These are phyloP conservation scores for Penicillium crustosum DNA, from an alignment of 2,329 filamentous ascomycete genomes.

Conservation along the genomic window DNA sequence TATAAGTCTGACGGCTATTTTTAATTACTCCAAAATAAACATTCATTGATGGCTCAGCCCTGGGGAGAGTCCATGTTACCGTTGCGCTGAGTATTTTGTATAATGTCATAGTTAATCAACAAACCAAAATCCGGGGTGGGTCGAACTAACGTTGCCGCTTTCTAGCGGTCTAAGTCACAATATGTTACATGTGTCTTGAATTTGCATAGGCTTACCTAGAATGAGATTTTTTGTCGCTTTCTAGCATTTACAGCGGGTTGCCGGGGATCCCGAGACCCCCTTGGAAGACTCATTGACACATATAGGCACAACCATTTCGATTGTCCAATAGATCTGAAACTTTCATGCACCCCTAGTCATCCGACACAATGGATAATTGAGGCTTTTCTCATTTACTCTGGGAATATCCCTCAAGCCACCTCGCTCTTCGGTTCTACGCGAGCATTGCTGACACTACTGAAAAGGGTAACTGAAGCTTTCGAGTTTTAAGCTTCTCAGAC, in stretches of 20 bases:
- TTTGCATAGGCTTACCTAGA: background rate
- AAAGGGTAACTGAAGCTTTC: background rate
- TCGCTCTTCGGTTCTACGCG: background rate
- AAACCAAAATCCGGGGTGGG: too few relatives aligned
- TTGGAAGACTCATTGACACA: background rate
- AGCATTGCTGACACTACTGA: slow-evolving; percentile 16
- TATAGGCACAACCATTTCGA: background rate
- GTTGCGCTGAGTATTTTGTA: background rate
- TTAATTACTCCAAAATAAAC: background rate
- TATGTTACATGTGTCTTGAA: background rate
- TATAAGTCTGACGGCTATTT: background rate
- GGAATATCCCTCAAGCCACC: slow-evolving; percentile 12
- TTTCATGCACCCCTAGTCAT: slow-evolving; percentile 23
- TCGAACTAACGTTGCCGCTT: background rate
- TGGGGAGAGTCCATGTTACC: background rate
- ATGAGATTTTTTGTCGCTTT: background rate
- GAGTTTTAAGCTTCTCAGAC: background rate
- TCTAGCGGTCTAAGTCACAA: background rate
- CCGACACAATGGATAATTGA: background rate
- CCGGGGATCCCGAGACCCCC: background rate
- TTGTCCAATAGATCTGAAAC: slow-evolving; percentile 8
- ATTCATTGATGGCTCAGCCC: background rate
- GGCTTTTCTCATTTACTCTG: background rate
- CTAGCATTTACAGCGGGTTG: background rate
- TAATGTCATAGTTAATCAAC: background rate